phyloP scores from a whole-genome alignment of 2,329 filamentous ascomycete genomes.

The Hirsutella rhossiliensis region DNA sequence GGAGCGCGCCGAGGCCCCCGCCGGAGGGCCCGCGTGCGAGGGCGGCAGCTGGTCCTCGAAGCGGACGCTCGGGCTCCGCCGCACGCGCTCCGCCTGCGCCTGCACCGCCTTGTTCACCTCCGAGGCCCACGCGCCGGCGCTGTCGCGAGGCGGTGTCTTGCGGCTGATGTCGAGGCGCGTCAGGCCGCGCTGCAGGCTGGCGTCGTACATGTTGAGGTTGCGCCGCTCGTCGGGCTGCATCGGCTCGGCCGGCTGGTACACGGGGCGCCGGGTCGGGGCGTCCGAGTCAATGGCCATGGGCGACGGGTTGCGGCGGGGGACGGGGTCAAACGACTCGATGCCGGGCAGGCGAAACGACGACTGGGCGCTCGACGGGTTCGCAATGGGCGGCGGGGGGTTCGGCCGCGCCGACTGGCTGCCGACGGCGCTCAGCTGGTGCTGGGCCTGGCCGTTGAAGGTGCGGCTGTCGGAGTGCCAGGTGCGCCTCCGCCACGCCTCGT shows the following conservation, averaged over 20 bases:
- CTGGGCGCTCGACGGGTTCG: constrained; percentile 36
- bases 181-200: constrained; percentile 52
- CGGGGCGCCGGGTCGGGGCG: constrained; percentile 11
- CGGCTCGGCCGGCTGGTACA: constrained; percentile 15
- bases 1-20: constrained; percentile 11
- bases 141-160: constrained; percentile 37
- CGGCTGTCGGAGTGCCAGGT: constrained; percentile 84
- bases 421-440: constrained; percentile 59
- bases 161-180: constrained; percentile 53
- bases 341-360: constrained; percentile 63
- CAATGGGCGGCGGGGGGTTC: constrained; percentile 38
- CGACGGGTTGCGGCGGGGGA: constrained; percentile 54
- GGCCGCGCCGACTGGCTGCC: constrained; percentile 53
- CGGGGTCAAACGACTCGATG: constrained; percentile 82
- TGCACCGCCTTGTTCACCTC: constrained; percentile 44
- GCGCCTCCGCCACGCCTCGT: constrained; percentile 69
- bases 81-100: constrained; percentile 39
- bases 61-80: constrained; percentile 34
- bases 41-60: constrained; percentile 37
- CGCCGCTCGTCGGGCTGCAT: constrained; percentile 32
- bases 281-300: constrained; percentile 65
- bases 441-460: constrained; percentile 49
- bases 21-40: constrained; percentile 17
- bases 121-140: constrained; percentile 42
- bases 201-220: constrained; percentile 49